These are phyloP conservation scores for Penicillium manginii DNA, from an alignment of 495 filamentous ascomycete genomes.

Conservation along the genomic window DNA sequence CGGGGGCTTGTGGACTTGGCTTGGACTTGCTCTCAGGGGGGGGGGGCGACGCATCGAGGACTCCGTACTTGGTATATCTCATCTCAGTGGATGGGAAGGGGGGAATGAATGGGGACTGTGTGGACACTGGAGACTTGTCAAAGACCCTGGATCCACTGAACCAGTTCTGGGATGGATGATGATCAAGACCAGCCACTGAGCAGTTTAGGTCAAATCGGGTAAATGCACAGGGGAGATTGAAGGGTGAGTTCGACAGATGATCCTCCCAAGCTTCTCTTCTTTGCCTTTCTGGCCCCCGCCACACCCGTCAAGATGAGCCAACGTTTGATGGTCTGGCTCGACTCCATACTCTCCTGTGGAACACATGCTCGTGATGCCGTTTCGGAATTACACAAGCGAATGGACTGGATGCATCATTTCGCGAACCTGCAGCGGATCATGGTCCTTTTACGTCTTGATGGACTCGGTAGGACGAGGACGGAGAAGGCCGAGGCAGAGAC, in stretches of 20 bases:
- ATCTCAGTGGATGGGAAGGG: neutral
- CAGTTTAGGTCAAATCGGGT: slow-evolving; percentile 25
- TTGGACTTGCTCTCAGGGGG: neutral
- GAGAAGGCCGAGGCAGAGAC: neutral
- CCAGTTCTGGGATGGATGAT: no score
- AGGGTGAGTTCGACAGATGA: slow-evolving; percentile 6
- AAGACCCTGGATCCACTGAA: neutral
- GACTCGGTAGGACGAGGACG: neutral
- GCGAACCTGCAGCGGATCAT: slow-evolving; percentile 24
- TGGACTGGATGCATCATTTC: slow-evolving; percentile 23
- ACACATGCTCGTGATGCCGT: slow-evolving; percentile 27
- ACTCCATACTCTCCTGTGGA: no score
- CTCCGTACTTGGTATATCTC: no score
- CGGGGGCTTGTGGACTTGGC: neutral
- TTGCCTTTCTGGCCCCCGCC: slow-evolving; percentile 12
- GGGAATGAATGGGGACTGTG: neutral
- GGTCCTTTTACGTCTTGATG: neutral
- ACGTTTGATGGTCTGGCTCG: no score
- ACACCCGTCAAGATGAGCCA: slow-evolving; percentile 8
- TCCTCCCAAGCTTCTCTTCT: slow-evolving; percentile 11
- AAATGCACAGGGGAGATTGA: slow-evolving; percentile 27
- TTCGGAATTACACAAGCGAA: slow-evolving; percentile 12
- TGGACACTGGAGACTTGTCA: neutral
- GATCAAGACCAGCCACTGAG: neutral
- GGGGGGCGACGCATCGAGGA: slow-evolving; percentile 6